phyloP scores from a whole-genome alignment of 257 asterid genomes.

The Capsicum chinense region DNA sequence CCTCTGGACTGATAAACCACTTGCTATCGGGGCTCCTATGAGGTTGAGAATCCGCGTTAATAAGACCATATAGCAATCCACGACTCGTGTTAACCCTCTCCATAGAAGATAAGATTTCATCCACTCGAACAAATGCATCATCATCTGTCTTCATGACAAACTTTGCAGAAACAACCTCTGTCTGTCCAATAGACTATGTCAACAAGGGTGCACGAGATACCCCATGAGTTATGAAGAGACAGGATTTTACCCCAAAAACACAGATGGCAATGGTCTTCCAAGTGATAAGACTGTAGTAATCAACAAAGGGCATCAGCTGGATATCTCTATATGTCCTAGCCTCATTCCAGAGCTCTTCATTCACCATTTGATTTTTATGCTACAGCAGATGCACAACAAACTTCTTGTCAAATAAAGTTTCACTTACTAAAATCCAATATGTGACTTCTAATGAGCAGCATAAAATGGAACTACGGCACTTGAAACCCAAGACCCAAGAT shows the following conservation, averaged over 20 bases:
- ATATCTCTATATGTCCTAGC: slow-evolving; percentile 84
- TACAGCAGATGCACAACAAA: slow-evolving; percentile 42
- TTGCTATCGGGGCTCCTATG: slow-evolving; percentile 85
- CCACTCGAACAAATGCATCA: slow-evolving; percentile 96
- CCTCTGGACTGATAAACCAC: slow-evolving; percentile 97
- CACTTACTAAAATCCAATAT: background rate
- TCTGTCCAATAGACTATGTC: slow-evolving; percentile 68
- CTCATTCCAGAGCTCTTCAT: slow-evolving; percentile 96
- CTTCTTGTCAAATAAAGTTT: slow-evolving; percentile 20
- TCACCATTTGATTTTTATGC: slow-evolving; percentile 98
- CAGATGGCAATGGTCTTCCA: slow-evolving; percentile 95
- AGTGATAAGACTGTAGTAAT: slow-evolving; percentile 87
- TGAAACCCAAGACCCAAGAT: background rate
- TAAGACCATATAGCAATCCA: slow-evolving; percentile 93
- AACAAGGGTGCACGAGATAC: slow-evolving; percentile 43
- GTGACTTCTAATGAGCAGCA: slow-evolving; percentile 24
- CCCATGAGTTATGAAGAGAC: slow-evolving; percentile 44
- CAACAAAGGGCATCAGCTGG: slow-evolving; percentile 96
- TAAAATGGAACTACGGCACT: slow-evolving; percentile 8
- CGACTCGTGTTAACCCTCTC: slow-evolving; percentile 50
- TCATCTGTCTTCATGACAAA: slow-evolving; percentile 98
- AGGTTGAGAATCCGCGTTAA: slow-evolving; percentile 83
- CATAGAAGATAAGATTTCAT: slow-evolving; percentile 78
- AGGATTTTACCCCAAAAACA: slow-evolving; percentile 81
- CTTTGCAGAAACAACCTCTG: slow-evolving; percentile 75